Base-by-base conservation (phyloP, 352 stramenopile species). In the Pythium biforme region DNA sequence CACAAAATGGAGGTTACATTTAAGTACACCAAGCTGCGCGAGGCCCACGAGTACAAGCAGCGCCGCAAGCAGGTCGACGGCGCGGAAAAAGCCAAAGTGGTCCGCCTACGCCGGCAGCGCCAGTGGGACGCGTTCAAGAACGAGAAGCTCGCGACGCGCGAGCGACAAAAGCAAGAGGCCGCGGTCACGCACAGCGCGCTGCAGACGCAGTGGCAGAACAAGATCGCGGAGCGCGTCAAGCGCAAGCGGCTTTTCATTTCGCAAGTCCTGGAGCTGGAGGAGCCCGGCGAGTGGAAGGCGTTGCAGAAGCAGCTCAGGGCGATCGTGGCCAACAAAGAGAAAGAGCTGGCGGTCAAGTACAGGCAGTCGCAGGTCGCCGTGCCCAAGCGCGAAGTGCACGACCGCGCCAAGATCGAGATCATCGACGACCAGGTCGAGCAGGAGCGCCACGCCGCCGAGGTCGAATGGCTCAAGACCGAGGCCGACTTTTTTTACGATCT, bases 81-180 rank as follows among this genome's bases (percentile, higher is more conserved):
- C 7, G 29, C 73, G 1, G 78, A 92, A 55, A 92, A 90, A 40
- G 66, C 80, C 20, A 89, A 89, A 43, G 74, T 88, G 23, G 47
- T 88, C 14, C 75, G 64, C n/a, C 56, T 79, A 43, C 66, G 70
- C 19, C 76, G 83, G 0, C 75, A 88, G 48, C 77, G 81, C 1
- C 67, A 84, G 50, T 89, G 83, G 81, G 77, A 88, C 10, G 68
- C 66, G 14, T 87, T 89, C 34, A 79, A 86, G 49, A 51, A 27
- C 7, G 62, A 75, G 6, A 68, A 70, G 5, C 48, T 79, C 3
- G 71, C 68, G 7, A 75, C 62, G 2, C 75, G 76, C 25, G 81
- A 87, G 31, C 60, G 70, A 4, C 57, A 78, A 7, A 86, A 86
- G 33, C 49, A 61, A 1, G 54, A 76, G n/a, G 69, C 75, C 14